Conservation (phyloP, 1,284 basidiomycete species). For the Heterobasidion parviporum region DNA sequence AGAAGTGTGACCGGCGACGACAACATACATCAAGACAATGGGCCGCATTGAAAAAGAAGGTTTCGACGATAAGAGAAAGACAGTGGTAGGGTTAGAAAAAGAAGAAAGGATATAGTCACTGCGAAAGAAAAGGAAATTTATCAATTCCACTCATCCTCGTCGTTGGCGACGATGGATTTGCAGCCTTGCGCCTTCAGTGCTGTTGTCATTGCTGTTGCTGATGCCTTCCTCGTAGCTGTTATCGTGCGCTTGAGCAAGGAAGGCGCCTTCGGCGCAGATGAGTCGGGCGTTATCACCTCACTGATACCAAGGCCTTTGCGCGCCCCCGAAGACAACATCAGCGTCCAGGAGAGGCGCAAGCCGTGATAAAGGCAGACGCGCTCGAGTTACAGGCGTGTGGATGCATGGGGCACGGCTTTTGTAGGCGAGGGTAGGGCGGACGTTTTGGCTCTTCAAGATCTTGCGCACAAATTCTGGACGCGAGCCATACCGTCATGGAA, state of each 20-base stretch:
- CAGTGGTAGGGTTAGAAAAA: no score
- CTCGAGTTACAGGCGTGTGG: background rate
- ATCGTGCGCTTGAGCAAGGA: constrained; percentile 4
- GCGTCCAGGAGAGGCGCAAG: constrained; percentile 32
- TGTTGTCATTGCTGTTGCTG: background rate
- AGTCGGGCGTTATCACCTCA: constrained; percentile 23
- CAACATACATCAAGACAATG: no score
- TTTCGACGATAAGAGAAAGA: no score
- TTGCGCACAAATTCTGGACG: constrained; percentile 21
- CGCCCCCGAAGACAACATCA: constrained; percentile 18
- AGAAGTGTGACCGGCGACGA: no score
- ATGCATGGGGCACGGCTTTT: constrained; percentile 9
- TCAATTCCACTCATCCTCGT: constrained; percentile 61
- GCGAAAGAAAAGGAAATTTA: constrained; percentile 15
- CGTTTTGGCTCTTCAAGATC: constrained; percentile 52
- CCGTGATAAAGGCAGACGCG: constrained; percentile 4
- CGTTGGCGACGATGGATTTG: constrained; percentile 22
- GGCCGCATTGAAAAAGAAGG: no score
- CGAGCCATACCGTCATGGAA: background rate
- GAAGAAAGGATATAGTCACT: background rate
- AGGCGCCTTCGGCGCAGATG: constrained; percentile 9
- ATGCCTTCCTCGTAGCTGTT: constrained; percentile 1
- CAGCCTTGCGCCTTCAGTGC: background rate
- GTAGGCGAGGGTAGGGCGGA: constrained; percentile 35
- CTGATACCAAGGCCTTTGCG: constrained; percentile 13